These are phyloP conservation scores for Penicillium flavigenum DNA, from an alignment of 495 filamentous ascomycete genomes.

Conservation along the genomic window DNA sequence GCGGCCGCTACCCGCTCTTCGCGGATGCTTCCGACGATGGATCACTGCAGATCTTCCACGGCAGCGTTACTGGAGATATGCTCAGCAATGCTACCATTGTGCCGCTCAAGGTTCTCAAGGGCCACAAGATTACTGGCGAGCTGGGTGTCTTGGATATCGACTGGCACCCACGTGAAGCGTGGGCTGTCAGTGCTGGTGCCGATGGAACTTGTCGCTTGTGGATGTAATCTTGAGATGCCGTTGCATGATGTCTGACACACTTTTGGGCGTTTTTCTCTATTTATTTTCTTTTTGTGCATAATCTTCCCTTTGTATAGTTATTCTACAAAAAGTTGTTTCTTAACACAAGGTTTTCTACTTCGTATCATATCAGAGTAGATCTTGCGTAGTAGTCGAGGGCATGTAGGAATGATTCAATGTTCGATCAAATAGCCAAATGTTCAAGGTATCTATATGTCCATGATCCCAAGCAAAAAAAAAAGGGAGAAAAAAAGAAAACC, in stretches of 20 bases:
- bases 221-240: constrained; percentile 47
- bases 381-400: background rate
- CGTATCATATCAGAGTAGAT: background rate
- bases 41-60: constrained; percentile 92
- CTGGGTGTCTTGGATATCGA: constrained; percentile 91
- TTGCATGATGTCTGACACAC: constrained; percentile 28
- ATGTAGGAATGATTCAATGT: background rate
- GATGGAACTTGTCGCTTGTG: constrained; percentile 87
- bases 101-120: constrained; percentile 88
- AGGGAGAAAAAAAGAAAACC: background rate
- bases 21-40: constrained; percentile 94
- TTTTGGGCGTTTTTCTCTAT: constrained; percentile 23
- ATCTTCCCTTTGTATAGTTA: constrained; percentile 32
- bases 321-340: constrained; percentile 26
- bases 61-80: constrained; percentile 87
- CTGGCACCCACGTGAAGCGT: constrained; percentile 91
- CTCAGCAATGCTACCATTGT: constrained; percentile 96
- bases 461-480: background rate
- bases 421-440: constrained; percentile 5
- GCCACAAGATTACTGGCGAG: constrained; percentile 73
- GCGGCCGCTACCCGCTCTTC: constrained; percentile 78
- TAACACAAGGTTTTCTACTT: background rate
- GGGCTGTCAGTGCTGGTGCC: constrained; percentile 90
- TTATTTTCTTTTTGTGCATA: constrained; percentile 29
- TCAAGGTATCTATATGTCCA: constrained; percentile 13